Evolutionary conservation across 768 basidiomycete species (phyloP).

Genomic region (Atractiella rhizophila): DNA sequence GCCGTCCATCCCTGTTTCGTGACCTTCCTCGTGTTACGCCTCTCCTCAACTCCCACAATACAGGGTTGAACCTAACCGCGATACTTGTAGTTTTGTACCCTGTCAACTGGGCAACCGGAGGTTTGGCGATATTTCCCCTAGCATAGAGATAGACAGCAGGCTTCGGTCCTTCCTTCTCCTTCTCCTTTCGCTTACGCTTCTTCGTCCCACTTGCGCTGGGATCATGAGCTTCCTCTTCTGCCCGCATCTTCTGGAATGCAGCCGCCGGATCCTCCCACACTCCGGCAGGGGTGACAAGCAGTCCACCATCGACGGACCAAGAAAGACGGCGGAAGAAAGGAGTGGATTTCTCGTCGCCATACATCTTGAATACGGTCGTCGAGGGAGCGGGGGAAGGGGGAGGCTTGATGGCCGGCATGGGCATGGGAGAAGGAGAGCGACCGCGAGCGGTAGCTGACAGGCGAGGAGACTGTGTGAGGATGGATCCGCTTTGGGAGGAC

Average conservation of each 20-base stretch:
- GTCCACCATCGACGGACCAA: constrained; percentile 81
- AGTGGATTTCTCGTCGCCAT: constrained; percentile 81
- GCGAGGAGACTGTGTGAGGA: background rate
- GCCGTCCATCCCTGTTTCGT: background rate
- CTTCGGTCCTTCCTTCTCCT: constrained; percentile 24
- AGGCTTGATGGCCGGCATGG: constrained; percentile 2
- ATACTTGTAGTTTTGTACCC: constrained; percentile 91
- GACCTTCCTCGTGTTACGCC: constrained; percentile 13
- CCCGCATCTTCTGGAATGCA: background rate
- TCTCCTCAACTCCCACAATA: constrained; percentile 67
- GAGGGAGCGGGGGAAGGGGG: constrained; percentile 17
- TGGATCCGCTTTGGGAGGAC: no score
- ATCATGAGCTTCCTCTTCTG: background rate
- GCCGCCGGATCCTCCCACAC: constrained; percentile 82
- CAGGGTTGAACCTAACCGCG: constrained; percentile 75
- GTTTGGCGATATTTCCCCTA: constrained; percentile 62
- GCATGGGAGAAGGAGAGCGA: constrained; percentile 40
- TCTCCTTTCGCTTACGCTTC: background rate
- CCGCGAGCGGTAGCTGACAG: constrained; percentile 5
- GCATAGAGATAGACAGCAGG: constrained; percentile 75
- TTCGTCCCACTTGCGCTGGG: background rate
- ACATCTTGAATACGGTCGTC: constrained; percentile 30
- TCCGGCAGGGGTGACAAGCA: constrained; percentile 83
- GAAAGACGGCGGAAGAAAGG: constrained; percentile 85
- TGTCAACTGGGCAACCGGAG: constrained; percentile 79